phyloP scores from a whole-genome alignment of 352 stramenopile species.

The Globisporangium okanoganense region DNA sequence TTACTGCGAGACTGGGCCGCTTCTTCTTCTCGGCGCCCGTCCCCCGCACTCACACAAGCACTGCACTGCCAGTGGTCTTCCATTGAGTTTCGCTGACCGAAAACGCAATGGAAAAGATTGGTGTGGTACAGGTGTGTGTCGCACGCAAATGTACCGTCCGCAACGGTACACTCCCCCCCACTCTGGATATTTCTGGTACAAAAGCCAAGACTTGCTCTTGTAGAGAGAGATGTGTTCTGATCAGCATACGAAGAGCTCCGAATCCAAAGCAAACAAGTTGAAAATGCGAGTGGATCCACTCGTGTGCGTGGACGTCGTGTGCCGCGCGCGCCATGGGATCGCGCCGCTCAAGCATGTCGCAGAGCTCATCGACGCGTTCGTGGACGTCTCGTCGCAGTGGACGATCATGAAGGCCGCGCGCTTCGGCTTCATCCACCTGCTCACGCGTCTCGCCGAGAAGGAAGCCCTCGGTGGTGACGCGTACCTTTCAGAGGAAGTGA shows the following conservation, averaged over 20 bases:
- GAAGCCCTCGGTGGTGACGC: conserved; percentile 7
- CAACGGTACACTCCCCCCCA: neutral
- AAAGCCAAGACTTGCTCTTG: neutral
- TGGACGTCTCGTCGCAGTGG: conserved; percentile 35
- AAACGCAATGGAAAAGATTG: too few relatives aligned
- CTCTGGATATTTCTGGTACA: conserved; percentile 8
- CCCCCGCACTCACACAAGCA: neutral
- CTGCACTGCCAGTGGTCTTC: conserved; percentile 8
- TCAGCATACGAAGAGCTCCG: neutral
- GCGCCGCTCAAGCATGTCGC: conserved; percentile 38
- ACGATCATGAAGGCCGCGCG: conserved; percentile 34
- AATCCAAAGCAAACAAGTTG: neutral
- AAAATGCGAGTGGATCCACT: conserved; percentile 9
- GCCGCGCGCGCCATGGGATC: conserved; percentile 12
- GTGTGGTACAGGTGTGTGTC: too few relatives aligned
- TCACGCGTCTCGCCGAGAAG: conserved; percentile 28
- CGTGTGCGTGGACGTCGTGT: conserved; percentile 20
- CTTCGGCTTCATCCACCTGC: conserved; percentile 34
- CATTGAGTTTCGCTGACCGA: conserved; percentile 15
- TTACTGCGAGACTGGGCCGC: neutral
- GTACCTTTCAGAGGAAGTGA: conserved; percentile 17
- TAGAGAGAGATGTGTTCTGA: neutral
- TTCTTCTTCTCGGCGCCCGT: conserved; percentile 3
- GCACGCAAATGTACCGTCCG: neutral
- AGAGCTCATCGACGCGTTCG: conserved; percentile 27